Base-by-base conservation (phyloP, 2,329 filamentous ascomycete species). In the Penicillium olsonii region DNA sequence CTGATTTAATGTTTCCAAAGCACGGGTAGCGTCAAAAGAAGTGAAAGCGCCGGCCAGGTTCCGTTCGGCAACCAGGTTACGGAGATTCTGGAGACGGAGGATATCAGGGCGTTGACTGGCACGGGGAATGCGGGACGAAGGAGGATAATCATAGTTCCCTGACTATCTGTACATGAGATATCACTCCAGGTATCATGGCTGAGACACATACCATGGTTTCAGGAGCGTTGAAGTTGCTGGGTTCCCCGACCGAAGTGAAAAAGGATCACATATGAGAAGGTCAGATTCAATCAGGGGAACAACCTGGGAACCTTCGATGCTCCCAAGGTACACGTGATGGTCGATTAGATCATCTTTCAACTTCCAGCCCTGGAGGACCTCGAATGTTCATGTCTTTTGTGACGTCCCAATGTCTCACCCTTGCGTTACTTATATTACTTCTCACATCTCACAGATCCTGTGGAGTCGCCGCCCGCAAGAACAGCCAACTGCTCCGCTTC, bases 61-160 rank as follows among this genome's bases (percentile, higher is more conserved):
- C 15, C 67, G 68, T 37, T 71, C 68, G 15, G 70, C 68, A 37
- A 75, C 56, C 31, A 75, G 50, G 38, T 69, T 65, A 45, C 71
- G 70, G 18, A 75, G 60, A 57, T 72, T 63, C 33, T 71, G 66
- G 12, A 71, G 54, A 35, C 64, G 60, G 26, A 65, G 56, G 29
- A 54, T 53, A 45, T 61, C 60, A 45, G 60, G 57, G 22, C 63
- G 59, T 51, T 65, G 58, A 45, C 59, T 54, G 7, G 48, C 14
- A 40, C 61, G 61, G 52, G 64, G 50, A 26, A 57, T 47, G 48
- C 64, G 63, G 33, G 70, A 71, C 42, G 71, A 53, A 46, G 69
- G 68, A 45, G 72, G 71, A 52, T 69, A 67, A 59, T 73, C 71
- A 65, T 73, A 70, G 49, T 72, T 74, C 42, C 68, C 70, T 50